Evolutionary conservation across 75 land plant genomes (phyloP), one percentile per base, ranked within the genome.

Genomic region (Pinus taeda): DNA sequence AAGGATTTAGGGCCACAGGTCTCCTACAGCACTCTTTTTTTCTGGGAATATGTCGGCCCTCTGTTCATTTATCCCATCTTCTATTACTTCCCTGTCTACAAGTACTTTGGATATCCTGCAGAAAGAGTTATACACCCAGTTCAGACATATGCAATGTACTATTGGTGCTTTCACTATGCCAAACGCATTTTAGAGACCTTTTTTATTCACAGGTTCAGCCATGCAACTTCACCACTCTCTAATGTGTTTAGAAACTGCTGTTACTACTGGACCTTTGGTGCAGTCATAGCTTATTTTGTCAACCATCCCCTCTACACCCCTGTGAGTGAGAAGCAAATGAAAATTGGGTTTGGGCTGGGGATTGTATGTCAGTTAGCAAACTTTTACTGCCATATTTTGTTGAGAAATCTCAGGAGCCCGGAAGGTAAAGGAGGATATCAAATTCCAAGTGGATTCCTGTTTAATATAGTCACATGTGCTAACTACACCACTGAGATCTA

Each of bases 401-500:
- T 96, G 77, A 89, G 84, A 78, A 93, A 90, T 77, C 88, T 96
- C 3, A 78, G 98, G 39, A 75, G 90, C 60, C 78, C 91, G 21
- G 85, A 78, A 84, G 97, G 96, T 3, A 88, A 66, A 80, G 94
- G 97, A 21, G 98, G 98, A 15, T 96, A 96, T 59, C 96, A 93
- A 71, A 93, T 96, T 49, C 98, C 98, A 11, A 49, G 76, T 17
- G 98, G 97, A 6, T 96, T 96, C 77, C 71, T 96, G 79, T 96
- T 93, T 77, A 93, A 95, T 66, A 86, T 87, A 70, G 92, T 93
- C 57, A 95, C 98, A n/a, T 96, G 98, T 82, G 98, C 97, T 55
- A 96, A 96, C 79, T 96, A 96, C 85, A 96, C 98, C 5, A 96
- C 97, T 14, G 98, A 96, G 85, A 93, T 91, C 63, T 96, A 94